phyloP scores from a whole-genome alignment of 148 eudicot genomes.

The Mesembryanthemum crystallinum region DNA sequence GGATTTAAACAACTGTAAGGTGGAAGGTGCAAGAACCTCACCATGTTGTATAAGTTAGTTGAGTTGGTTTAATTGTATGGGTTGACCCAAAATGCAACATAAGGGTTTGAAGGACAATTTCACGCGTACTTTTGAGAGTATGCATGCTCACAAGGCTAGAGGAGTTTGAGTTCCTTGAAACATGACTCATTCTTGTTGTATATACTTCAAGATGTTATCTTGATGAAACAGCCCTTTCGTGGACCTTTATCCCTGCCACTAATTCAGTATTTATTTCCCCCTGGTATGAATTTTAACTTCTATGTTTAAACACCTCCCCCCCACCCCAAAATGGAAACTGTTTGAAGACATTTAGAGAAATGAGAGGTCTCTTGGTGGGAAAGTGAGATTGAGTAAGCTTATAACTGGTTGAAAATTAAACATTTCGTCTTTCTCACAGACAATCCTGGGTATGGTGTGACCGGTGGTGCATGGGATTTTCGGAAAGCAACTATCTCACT shows the following conservation, averaged over 20 bases:
- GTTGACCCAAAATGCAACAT: neutral
- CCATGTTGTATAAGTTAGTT: too few species aligned
- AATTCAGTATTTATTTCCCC: neutral
- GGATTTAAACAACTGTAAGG: too few species aligned
- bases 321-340: too few species aligned
- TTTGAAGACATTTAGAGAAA: neutral
- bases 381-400: neutral
- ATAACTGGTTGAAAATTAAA: neutral
- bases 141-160: neutral
- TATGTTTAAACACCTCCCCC: too few species aligned
- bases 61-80: too few species aligned
- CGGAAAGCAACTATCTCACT: conserved; percentile 59
- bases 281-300: neutral
- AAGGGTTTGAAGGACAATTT: too few species aligned
- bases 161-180: neutral
- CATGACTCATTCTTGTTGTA: neutral
- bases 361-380: neutral
- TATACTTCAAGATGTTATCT: neutral
- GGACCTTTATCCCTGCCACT: neutral
- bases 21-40: too few species aligned
- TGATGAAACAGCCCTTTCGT: neutral
- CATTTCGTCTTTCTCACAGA: conserved; percentile 19
- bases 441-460: conserved; percentile 29
- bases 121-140: neutral
- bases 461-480: conserved; percentile 75